Evolutionary conservation across 805 yeast species (phyloP).

Genomic region (Metschnikowia aberdeeniae): DNA sequence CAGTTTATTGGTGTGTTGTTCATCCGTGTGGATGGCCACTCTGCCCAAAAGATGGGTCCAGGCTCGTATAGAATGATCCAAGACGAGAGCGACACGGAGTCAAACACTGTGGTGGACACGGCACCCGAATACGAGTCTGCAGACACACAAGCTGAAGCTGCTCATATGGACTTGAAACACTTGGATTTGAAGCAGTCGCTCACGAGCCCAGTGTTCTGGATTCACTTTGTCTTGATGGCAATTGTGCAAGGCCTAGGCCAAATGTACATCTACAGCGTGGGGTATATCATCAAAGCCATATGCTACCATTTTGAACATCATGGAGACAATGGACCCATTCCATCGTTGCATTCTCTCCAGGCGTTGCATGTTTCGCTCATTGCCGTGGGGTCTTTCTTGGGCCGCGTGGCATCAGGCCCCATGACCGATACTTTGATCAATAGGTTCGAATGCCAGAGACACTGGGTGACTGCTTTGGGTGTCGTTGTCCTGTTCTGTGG

Average conservation of each 20-base stretch:
- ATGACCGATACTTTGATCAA: slow-evolving; percentile 26
- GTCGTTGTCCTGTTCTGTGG: slow-evolving; percentile 28
- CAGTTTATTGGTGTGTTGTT: slow-evolving; percentile 27
- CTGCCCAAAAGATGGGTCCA: not conserved
- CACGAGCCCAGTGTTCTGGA: slow-evolving; percentile 29
- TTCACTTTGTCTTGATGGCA: slow-evolving; percentile 28
- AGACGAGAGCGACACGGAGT: not conserved
- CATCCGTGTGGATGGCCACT: slow-evolving; percentile 28
- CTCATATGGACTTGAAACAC: slow-evolving; percentile 13
- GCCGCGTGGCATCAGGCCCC: slow-evolving; percentile 32
- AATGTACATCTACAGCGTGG: slow-evolving; percentile 35
- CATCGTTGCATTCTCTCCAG: slow-evolving; percentile 23
- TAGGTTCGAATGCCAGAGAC: slow-evolving; percentile 24
- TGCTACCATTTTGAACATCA: slow-evolving; percentile 9
- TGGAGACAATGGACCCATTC: not conserved
- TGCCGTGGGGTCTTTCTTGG: slow-evolving; percentile 29
- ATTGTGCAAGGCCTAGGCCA: slow-evolving; percentile 36
- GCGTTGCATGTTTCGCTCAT: slow-evolving; percentile 33
- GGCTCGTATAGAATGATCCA: not conserved
- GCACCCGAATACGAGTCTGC: not conserved
- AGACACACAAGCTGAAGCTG: not conserved
- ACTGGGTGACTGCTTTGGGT: slow-evolving; percentile 31
- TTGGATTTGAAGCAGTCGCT: slow-evolving; percentile 20
- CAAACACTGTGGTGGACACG: not conserved
- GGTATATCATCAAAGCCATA: slow-evolving; percentile 29